Percentiles rank a stretch among this genome's conserved stretches.
These are phyloP conservation scores for Tubosaeta brunneosetosa DNA, from an alignment of 768 basidiomycete species.

Conservation along the genomic window DNA sequence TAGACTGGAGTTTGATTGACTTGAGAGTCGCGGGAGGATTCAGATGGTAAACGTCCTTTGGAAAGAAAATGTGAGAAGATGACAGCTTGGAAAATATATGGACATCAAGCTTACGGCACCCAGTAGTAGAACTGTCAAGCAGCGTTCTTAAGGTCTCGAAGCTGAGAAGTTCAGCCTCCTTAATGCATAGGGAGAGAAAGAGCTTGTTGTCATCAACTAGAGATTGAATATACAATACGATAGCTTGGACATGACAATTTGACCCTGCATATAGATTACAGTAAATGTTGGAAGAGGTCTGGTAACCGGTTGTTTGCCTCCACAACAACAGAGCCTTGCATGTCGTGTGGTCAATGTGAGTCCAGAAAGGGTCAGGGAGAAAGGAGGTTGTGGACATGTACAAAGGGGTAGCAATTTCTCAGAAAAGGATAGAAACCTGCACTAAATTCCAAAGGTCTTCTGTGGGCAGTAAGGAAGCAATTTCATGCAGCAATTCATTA, in stretches of 20 bases:
- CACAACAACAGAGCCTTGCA: not conserved
- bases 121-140: not conserved
- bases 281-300: not conserved
- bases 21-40: not conserved
- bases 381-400: not conserved
- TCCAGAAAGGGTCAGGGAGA: not conserved
- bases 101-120: not conserved
- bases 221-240: not conserved
- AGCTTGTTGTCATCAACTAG: not conserved
- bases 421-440: not conserved
- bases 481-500: not conserved
- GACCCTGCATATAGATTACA: not conserved
- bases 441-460: not conserved
- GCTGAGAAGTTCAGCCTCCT: not conserved
- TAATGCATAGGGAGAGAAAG: not conserved
- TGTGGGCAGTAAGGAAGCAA: not conserved
- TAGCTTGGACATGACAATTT: not conserved
- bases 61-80: not conserved
- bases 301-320: not conserved
- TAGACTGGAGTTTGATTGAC: not conserved
- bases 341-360: not conserved
- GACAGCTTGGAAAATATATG: not conserved
- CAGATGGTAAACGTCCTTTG: not conserved
- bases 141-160: not conserved
- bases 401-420: not conserved